Evolutionary conservation across 225 moss, liverwort and hornwort species (phyloP), one percentile per base, ranked within the genome.

Genomic region (Climacium dendroides): DNA sequence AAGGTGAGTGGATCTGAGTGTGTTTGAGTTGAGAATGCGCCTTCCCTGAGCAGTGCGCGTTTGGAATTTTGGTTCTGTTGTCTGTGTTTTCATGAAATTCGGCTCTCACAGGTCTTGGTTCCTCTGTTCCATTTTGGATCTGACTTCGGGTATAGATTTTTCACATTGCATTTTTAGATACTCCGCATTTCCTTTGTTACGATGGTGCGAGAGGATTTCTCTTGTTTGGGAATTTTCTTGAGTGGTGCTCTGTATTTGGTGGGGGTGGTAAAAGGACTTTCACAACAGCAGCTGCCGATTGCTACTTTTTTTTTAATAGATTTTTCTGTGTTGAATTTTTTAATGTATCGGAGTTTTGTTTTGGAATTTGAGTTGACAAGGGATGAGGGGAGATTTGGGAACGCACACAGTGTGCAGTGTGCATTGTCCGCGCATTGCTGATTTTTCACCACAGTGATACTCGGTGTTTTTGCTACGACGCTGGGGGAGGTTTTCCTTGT

Each of bases 1-100:
- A 29, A 85, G 91, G 89, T 89, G 87, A 85, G 89, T 81, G 83
- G 78, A 82, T 90, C 90, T 77, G 81, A 34, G 52, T 9, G 28
- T n/a, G 66, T 47, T 48, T 32, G 59, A 6, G 58, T 77, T 48
- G 64, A 47, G 85, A 74, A 84, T 89, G 91, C 17, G 26, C 55
- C 22, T 55, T 62, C 23, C 5, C 19, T 81, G 37, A 57, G 83
- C 30, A 71, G 83, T 87, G 59, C 80, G 47, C 47, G 83, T 54
- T 35, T 35, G n/a, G 47, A 67, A 75, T 85, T 75, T 58, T 32
- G 18, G 77, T 61, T 78, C 58, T 29, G 41, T 11, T 28, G 78
- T 26, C 11, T 18, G 17, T 78, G 37, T 58, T 58, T 78, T 78
- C 28, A 58, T 52, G 50, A 30, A 62, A 74, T 62, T 41, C 22